Evolutionary conservation across 257 asterid species (phyloP), one percentile per base, ranked within the genome.

Genomic region (Fraxinus anomala): DNA sequence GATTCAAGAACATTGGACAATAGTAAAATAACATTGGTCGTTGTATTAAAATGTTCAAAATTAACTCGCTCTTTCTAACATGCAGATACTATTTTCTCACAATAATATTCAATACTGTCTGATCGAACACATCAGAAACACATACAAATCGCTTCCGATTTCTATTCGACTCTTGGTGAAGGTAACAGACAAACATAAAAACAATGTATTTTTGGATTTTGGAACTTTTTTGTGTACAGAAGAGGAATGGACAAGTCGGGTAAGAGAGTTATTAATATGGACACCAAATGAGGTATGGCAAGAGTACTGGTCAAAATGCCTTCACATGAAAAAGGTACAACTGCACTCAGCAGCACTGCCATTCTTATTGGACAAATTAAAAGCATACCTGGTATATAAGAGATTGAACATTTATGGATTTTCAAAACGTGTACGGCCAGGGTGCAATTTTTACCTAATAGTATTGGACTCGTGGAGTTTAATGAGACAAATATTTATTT

Each of bases 381-480:
- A 71, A 26, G 66, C 79, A 76, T 78, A 83, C 75, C 79, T 76
- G 78, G 42, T 78, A 76, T 77, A 34, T 36, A 24, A 77, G 83
- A 81, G 79, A 51, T 75, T 70, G 84, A 76, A 79, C 85, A 77
- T 39, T 76, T n/a, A 21, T 73, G 74, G 34, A 47, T 76, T 72
- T 70, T 71, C 73, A 56, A 73, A 87, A 86, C 89, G 84, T 83
- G 83, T 77, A 86, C 87, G 87, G 86, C 13, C 77, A 74, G 89
- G 87, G 89, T 73, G 69, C 33, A 63, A 12, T 23, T 23, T 61
- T 61, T 3, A 3, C 68, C 2, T 3, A 63, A 54, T 6, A 40
- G 47, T 40, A 40, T 40, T 40, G 47, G 47, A 40, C 47, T 40
- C 16, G 14, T 40, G 14, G 47, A 40, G 16, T 40, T 40, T 40